Conservation (phyloP, 257 asterid species). For the Nicotiana paniculata region DNA sequence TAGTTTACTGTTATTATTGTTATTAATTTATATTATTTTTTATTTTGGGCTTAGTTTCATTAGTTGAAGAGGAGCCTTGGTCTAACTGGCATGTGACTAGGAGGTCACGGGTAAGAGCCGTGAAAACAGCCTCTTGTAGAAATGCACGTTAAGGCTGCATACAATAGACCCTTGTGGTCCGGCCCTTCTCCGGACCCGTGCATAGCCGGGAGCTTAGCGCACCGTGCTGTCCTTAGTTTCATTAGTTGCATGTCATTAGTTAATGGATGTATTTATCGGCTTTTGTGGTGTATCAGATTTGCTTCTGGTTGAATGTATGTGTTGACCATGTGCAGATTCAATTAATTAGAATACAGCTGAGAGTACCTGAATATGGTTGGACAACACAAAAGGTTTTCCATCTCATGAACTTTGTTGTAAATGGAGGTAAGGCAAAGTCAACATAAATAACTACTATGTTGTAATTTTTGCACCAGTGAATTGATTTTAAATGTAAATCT, state of each 20-base stretch:
- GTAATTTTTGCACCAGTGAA: background rate
- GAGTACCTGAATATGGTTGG: constrained; percentile 98
- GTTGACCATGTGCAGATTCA: constrained; percentile 56
- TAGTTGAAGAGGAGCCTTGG: background rate
- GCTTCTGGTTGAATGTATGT: background rate
- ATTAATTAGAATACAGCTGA: constrained; percentile 70
- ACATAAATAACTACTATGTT: background rate
- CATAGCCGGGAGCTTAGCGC: too few relatives aligned
- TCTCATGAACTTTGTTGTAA: constrained; percentile 90
- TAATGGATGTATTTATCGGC: background rate
- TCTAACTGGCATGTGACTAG: too few relatives aligned
- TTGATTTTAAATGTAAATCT: constrained; percentile 1
- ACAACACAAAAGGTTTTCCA: constrained; percentile 98
- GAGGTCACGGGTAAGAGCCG: too few relatives aligned
- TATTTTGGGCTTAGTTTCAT: background rate
- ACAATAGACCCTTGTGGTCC: too few relatives aligned
- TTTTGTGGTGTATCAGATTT: background rate
- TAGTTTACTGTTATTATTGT: background rate
- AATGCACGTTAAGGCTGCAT: too few relatives aligned
- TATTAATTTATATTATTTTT: too few relatives aligned
- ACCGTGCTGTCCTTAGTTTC: too few relatives aligned
- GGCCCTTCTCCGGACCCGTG: too few relatives aligned
- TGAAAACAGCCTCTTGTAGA: too few relatives aligned
- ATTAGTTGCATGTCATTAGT: background rate
- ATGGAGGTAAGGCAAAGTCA: constrained; percentile 62